Evolutionary conservation across 345 rosid species (phyloP).

Genomic region (Eucalyptus curtisii): DNA sequence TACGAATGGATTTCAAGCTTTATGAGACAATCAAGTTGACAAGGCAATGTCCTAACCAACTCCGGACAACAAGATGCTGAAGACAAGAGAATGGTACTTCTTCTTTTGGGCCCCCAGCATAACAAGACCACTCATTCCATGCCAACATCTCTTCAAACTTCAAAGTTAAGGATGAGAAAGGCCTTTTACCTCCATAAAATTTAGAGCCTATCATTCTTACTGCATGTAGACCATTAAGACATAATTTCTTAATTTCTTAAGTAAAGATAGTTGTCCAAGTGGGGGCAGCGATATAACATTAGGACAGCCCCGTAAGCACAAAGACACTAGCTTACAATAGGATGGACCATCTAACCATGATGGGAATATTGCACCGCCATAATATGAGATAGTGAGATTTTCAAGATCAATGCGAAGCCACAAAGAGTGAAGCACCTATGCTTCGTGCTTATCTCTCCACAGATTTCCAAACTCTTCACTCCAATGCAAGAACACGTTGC

Average conservation of each 20-base stretch:
- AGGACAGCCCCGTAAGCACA: neutral
- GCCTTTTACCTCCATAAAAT: neutral
- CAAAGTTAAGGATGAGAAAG: neutral
- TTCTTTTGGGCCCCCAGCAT: fast-evolving
- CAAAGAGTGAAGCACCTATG: neutral
- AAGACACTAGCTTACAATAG: neutral
- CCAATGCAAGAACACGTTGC: neutral
- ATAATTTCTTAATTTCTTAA: neutral
- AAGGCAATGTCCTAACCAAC: neutral
- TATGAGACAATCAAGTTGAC: neutral
- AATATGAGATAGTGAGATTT: neutral
- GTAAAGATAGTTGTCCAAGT: neutral
- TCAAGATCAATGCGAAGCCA: neutral
- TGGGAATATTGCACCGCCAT: neutral
- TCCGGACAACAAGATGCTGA: neutral
- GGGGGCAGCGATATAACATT: neutral
- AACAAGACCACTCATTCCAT: neutral
- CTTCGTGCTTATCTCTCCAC: neutral
- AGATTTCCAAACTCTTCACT: neutral
- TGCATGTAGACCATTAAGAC: neutral
- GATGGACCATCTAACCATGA: neutral
- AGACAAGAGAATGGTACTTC: neutral
- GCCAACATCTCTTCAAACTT: neutral
- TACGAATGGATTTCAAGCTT: neutral
- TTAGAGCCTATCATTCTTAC: neutral